Evolutionary conservation across 2,329 filamentous ascomycete genomes (phyloP).

Genomic region (Calonectria multiphialidica): DNA sequence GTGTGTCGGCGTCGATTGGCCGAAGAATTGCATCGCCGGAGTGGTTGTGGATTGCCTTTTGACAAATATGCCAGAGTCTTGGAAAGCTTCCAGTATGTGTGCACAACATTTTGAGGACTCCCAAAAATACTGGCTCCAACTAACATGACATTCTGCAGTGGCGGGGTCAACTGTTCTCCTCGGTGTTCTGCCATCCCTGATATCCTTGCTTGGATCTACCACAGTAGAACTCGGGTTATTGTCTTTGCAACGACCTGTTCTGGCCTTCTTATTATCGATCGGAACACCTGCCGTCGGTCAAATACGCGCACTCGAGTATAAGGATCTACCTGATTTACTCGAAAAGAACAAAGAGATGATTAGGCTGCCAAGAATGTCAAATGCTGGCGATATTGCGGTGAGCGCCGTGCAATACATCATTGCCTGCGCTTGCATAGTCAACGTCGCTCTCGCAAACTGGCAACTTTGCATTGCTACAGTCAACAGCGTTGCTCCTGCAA

Average conservation of each 20-base stretch:
- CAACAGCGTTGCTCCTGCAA: not conserved
- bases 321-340: not conserved
- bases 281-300: not conserved
- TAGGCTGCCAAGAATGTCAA: not conserved
- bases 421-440: not conserved
- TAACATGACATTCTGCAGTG: not conserved
- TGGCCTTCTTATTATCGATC: not conserved
- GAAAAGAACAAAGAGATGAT: not conserved
- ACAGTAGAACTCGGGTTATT: not conserved
- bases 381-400: not conserved
- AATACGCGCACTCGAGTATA: not conserved
- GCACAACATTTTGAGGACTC: not conserved
- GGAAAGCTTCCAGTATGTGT: slow-evolving; percentile 2
- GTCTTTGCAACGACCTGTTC: not conserved
- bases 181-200: not conserved
- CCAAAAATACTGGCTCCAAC: not conserved
- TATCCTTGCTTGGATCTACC: not conserved
- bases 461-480: slow-evolving; percentile 1
- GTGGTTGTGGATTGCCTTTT: slow-evolving; percentile 4
- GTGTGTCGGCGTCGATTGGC: not conserved
- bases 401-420: not conserved
- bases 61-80: not conserved
- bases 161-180: not conserved
- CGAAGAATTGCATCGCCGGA: not conserved
- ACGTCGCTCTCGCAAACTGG: slow-evolving; percentile 5